Evolutionary conservation across 2,329 filamentous ascomycete genomes (phyloP).

Genomic region (Didymella glomerata): DNA sequence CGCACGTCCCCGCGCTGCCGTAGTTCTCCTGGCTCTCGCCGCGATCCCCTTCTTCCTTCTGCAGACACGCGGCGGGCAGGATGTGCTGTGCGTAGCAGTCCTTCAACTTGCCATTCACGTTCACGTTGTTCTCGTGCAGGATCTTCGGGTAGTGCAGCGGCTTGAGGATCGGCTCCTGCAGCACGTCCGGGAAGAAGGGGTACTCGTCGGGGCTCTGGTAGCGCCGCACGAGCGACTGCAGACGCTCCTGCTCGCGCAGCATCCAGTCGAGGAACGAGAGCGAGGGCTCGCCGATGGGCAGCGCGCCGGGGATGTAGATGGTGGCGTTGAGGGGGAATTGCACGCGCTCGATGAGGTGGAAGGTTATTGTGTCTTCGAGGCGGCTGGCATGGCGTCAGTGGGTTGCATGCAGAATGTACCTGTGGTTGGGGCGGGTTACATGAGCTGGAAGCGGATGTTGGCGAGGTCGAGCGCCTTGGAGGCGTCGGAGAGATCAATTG

Average conservation of each 20-base stretch:
- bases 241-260: constrained; percentile 84
- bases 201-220: constrained; percentile 98
- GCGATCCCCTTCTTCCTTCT: constrained; percentile 78
- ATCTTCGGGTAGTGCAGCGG: constrained; percentile 88
- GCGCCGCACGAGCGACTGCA: constrained; percentile 92
- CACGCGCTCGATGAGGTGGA: constrained; percentile 95
- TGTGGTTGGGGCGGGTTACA: constrained; percentile 62
- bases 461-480: constrained; percentile 86
- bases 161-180: constrained; percentile 83
- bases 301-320: constrained; percentile 84
- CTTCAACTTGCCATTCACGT: constrained; percentile 89
- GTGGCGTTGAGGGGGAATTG: constrained; percentile 92
- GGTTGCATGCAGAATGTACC: too few species aligned
- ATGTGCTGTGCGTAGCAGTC: constrained; percentile 82
- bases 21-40: constrained; percentile 94
- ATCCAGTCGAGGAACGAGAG: constrained; percentile 95
- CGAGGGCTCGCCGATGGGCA: constrained; percentile 75
- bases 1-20: constrained; percentile 87
- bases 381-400: constrained; percentile 68
- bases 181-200: constrained; percentile 87
- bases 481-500: constrained; percentile 86
- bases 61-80: constrained; percentile 82
- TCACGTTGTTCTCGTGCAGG: constrained; percentile 86
- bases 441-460: constrained; percentile 92
- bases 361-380: constrained; percentile 96